Evolutionary conservation across 352 stramenopile genomes (phyloP).

Genomic region (Phytophthora boehmeriae): DNA sequence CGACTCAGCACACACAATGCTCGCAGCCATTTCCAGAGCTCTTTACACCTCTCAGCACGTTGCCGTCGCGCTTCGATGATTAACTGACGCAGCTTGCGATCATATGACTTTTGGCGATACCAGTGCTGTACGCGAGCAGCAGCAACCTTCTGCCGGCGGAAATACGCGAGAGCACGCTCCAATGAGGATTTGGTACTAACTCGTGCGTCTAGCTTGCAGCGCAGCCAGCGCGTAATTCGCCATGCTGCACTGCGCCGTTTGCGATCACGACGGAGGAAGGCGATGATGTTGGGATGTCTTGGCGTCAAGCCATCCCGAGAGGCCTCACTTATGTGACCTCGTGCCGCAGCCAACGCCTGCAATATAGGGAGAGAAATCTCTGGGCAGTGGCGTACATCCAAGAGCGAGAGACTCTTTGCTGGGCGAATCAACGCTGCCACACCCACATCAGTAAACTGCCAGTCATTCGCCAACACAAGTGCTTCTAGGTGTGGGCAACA

Average conservation of each 20-base stretch:
- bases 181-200: conserved; percentile 46
- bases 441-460: conserved; percentile 66
- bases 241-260: conserved; percentile 35
- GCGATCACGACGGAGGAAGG: conserved; percentile 44
- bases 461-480: conserved; percentile 72
- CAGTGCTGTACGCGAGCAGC: conserved; percentile 57
- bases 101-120: conserved; percentile 39
- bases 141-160: conserved; percentile 48
- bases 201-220: conserved; percentile 29
- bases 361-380: conserved; percentile 59
- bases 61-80: conserved; percentile 30
- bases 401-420: conserved; percentile 37
- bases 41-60: conserved; percentile 29
- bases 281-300: conserved; percentile 53
- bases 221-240: conserved; percentile 55
- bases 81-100: conserved; percentile 28
- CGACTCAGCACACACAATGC: conserved; percentile 38
- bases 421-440: conserved; percentile 30
- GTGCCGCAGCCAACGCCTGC: conserved; percentile 36
- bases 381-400: conserved; percentile 69
- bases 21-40: conserved; percentile 35
- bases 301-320: conserved; percentile 50
- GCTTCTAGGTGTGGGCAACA: conserved; percentile 51
- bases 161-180: conserved; percentile 47
- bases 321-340: conserved; percentile 42